These are phyloP conservation scores for Trichoderma sp. DNA, from an alignment of 2,329 filamentous ascomycete species.

Conservation along the genomic window DNA sequence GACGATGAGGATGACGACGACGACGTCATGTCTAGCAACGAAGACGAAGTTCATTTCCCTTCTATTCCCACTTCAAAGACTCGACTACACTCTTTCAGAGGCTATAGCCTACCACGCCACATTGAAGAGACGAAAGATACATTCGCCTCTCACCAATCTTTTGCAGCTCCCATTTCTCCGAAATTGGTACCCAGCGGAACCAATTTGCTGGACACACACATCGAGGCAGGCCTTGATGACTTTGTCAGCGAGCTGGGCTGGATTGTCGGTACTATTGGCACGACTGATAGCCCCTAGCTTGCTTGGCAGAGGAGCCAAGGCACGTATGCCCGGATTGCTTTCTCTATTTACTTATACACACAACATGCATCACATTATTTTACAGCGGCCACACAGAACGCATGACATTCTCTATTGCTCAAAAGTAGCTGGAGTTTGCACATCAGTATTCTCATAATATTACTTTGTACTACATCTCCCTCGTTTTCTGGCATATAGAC, in stretches of 20 bases:
- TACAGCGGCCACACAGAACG: neutral
- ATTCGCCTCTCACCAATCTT: constrained; percentile 32
- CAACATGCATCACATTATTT: neutral
- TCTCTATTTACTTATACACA: neutral
- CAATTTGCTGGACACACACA: constrained; percentile 42
- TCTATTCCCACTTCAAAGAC: neutral
- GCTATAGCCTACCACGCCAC: constrained; percentile 54
- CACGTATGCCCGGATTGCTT: neutral
- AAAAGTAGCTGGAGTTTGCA: neutral
- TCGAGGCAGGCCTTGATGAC: constrained; percentile 47
- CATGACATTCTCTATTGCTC: neutral
- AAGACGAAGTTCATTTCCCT: constrained; percentile 38
- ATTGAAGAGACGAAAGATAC: constrained; percentile 34
- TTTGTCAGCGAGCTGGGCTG: constrained; percentile 54
- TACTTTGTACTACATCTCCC: neutral
- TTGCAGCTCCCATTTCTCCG: constrained; percentile 34
- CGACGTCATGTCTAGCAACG: constrained; percentile 43
- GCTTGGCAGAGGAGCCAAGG: neutral
- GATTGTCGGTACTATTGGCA: constrained; percentile 54
- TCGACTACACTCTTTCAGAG: constrained; percentile 36
- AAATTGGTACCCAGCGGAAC: constrained; percentile 35
- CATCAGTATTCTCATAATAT: neutral
- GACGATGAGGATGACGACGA: constrained; percentile 50
- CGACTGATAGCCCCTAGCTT: constrained; percentile 29
- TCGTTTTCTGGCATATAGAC: constrained; percentile 14